Evolutionary conservation across 345 rosid species (phyloP).

Genomic region (Ailanthus altissimus): DNA sequence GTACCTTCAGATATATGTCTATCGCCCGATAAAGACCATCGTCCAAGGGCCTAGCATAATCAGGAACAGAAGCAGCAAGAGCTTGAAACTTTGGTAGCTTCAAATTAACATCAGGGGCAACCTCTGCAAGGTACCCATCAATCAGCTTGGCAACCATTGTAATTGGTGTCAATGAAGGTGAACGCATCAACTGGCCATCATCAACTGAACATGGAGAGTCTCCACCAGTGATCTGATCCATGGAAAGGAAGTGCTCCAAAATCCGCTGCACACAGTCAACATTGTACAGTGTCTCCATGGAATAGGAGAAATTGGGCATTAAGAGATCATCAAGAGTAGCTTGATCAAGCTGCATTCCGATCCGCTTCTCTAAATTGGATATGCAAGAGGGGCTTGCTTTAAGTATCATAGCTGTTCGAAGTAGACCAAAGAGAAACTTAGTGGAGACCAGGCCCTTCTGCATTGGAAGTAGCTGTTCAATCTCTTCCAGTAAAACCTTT

Average conservation of each 20-base stretch:
- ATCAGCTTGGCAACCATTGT: conserved; percentile 86
- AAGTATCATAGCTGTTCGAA: conserved; percentile 78
- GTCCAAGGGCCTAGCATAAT: conserved; percentile 81
- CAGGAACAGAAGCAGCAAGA: conserved; percentile 89
- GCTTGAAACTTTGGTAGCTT: conserved; percentile 95
- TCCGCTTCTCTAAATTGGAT: conserved; percentile 74
- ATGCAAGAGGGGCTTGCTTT: conserved; percentile 62
- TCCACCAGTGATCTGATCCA: conserved; percentile 79
- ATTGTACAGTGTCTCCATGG: conserved; percentile 88
- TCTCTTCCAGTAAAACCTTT: conserved; percentile 73
- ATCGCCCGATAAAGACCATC: conserved; percentile 96
- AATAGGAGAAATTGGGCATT: conserved; percentile 85
- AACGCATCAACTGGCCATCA: conserved; percentile 78
- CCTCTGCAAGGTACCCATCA: conserved; percentile 98
- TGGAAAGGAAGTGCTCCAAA: conserved; percentile 79
- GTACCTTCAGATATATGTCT: conserved; percentile 94
- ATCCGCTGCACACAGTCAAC: conserved; percentile 89
- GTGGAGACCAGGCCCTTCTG: conserved; percentile 79
- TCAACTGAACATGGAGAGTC: conserved; percentile 80
- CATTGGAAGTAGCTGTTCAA: conserved; percentile 66
- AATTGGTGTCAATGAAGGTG: conserved; percentile 81
- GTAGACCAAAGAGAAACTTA: conserved; percentile 82
- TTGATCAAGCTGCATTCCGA: conserved; percentile 96
- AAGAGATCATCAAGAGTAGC: conserved; percentile 92
- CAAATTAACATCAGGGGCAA: conserved; percentile 90